Evolutionary conservation across 2,329 filamentous ascomycete species (phyloP), one percentile per base, ranked within the genome.

Genomic region (Calonectria montana): DNA sequence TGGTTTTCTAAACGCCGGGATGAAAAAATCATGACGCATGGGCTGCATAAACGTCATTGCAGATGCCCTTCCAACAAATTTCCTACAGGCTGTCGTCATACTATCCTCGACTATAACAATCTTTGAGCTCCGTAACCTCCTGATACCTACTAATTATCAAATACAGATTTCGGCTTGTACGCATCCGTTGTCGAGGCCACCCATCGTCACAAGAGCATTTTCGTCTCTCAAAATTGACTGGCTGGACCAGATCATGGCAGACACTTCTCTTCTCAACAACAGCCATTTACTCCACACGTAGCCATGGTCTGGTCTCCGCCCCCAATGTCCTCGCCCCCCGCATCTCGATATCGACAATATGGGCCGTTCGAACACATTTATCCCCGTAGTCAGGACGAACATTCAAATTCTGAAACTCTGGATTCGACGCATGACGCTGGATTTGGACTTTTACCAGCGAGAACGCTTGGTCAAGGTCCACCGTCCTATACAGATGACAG

Each of bases 101-200:
- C 15, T 39, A 13, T 39, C 15, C 35, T 18, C 15, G 31, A 12
- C 7, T 15, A 7, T 18, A 25, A 23, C 15, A 23, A 39, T 21
- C 13, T 15, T 27, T 39, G 7, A 12, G n/a, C 53, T 39, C 2
- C 35, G 3, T 39, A 21, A 12, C 18, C 53, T 9, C 15, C 39
- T 13, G 8, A 45, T 9, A 31, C 29, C 31, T 45, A 15, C 29
- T 70, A 53, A 48, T 67, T 69, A 45, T 67, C 13, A 9, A n/a
- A 5, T 29, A 2, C 70, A 96, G 95, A 98, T 84, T 94, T 94
- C 83, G 88, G 88, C 65, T 89, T 94, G 39, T 93, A 92, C 72
- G 91, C 94, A 69, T 91, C 93, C 0, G 93, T 98, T 3, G 96
- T 98, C 18, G 94, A 98, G 70, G 92, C 91, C 41, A 97, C 95